Evolutionary conservation across 2,329 filamentous ascomycete genomes (phyloP).

Genomic region (Ceratocystis albifundus): DNA sequence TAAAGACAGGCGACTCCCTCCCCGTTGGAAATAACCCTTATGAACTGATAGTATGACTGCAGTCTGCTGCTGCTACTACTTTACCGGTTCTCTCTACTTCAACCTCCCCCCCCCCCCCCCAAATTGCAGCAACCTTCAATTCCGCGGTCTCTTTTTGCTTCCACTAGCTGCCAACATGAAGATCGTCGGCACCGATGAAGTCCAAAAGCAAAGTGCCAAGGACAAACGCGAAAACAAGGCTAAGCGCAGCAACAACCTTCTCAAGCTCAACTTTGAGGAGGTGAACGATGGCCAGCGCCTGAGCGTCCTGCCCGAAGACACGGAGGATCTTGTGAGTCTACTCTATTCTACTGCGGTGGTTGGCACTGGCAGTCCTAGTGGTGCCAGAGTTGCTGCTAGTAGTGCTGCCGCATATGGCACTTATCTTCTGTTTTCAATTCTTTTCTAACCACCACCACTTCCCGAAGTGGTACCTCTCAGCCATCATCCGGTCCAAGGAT

Average conservation of each 20-base stretch:
- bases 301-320: conserved; percentile 36
- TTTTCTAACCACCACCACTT: background rate
- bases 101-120: too few relatives aligned
- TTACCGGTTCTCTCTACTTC: background rate
- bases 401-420: too few relatives aligned
- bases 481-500: conserved; percentile 45
- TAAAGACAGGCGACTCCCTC: too few relatives aligned
- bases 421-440: background rate
- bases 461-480: conserved; percentile 48
- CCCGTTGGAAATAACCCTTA: too few relatives aligned
- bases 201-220: background rate
- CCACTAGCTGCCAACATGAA: conserved; percentile 1
- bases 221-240: background rate
- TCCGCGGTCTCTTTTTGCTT: background rate
- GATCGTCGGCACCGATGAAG: conserved; percentile 4
- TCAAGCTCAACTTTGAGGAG: conserved; percentile 28
- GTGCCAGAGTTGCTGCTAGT: too few relatives aligned
- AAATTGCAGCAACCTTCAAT: background rate
- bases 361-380: conserved; percentile 3
- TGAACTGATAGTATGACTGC: background rate
- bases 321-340: conserved; percentile 37
- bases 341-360: conserved; percentile 19
- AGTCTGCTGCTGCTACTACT: background rate
- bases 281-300: conserved; percentile 33
- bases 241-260: background rate